Conservation (phyloP, 192 early-diverging fungal genomes). For the Chytriomyces sp. region DNA sequence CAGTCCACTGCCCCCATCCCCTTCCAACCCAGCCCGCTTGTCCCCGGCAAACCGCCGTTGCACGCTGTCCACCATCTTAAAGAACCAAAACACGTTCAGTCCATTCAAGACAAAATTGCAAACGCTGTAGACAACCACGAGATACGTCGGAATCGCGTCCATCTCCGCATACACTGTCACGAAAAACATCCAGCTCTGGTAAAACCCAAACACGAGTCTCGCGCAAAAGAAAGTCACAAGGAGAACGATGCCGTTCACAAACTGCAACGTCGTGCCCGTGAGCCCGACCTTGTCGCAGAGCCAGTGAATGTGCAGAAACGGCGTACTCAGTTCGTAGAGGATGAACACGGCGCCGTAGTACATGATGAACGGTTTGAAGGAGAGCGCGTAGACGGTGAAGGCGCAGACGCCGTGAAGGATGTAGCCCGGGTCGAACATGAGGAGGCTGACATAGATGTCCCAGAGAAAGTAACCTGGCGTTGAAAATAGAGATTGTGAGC, state of each 20-base stretch:
- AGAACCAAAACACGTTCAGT: slow-evolving; percentile 66
- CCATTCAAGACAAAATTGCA: slow-evolving; percentile 63
- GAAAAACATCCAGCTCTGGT: slow-evolving; percentile 67
- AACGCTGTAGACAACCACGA: slow-evolving; percentile 52
- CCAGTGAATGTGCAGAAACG: slow-evolving; percentile 93
- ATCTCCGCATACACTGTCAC: slow-evolving; percentile 4
- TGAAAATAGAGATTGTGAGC: background rate
- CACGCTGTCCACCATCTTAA: slow-evolving; percentile 45
- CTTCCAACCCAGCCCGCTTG: background rate
- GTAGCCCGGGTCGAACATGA: slow-evolving; percentile 76
- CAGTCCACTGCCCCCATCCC: background rate
- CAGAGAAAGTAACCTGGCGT: slow-evolving; percentile 76
- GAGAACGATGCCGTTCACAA: slow-evolving; percentile 82
- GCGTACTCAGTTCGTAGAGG: slow-evolving; percentile 87
- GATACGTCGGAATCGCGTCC: slow-evolving; percentile 31
- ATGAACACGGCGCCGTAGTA: slow-evolving; percentile 88
- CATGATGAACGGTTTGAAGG: slow-evolving; percentile 77
- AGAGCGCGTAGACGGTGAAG: slow-evolving; percentile 73
- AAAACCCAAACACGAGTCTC: slow-evolving; percentile 81
- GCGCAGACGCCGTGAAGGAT: slow-evolving; percentile 79
- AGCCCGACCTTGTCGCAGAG: slow-evolving; percentile 86
- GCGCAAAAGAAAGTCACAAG: slow-evolving; percentile 73
- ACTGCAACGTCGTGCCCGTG: slow-evolving; percentile 76
- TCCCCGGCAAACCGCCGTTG: slow-evolving; percentile 27
- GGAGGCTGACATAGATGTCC: slow-evolving; percentile 74